Percentiles rank a stretch among this genome's conserved stretches.
phyloP scores from a whole-genome alignment of 106 monocot species.

The Allium cepa region DNA sequence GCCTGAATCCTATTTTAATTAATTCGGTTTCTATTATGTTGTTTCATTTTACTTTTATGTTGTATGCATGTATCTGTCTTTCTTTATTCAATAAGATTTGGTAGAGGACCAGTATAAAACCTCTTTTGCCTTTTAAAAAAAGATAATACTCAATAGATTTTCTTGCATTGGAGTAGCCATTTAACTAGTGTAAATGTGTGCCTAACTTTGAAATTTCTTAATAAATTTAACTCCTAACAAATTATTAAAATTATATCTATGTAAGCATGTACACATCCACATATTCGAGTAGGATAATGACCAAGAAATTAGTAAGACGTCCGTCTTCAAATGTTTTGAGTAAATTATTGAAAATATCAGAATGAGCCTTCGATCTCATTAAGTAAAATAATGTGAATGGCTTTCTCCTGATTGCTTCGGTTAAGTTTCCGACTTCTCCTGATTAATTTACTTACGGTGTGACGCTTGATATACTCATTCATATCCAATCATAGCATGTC shows the following conservation, averaged over 20 bases:
- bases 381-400: conserved; percentile 67
- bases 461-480: conserved; percentile 80
- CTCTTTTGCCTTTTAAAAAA: too few relatives aligned
- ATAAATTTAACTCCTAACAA: background rate
- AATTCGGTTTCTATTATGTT: too few relatives aligned
- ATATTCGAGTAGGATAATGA: background rate
- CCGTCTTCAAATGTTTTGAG: conserved; percentile 83
- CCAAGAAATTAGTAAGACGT: conserved; percentile 70
- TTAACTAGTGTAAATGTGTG: background rate
- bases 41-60: too few relatives aligned
- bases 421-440: conserved; percentile 74
- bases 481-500: conserved; percentile 72
- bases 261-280: background rate
- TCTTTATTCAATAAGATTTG: too few relatives aligned
- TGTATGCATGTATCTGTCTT: too few relatives aligned
- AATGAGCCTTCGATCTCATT: conserved; percentile 85
- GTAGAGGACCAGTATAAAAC: too few relatives aligned
- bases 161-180: background rate
- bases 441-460: conserved; percentile 72
- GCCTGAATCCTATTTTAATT: too few relatives aligned
- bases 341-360: conserved; percentile 75
- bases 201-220: background rate
- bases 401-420: conserved; percentile 69
- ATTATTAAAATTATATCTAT: background rate
- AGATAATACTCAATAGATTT: background rate